Conservation (phyloP, 164 flowering plant genomes). For the Tetracentron sinense region DNA sequence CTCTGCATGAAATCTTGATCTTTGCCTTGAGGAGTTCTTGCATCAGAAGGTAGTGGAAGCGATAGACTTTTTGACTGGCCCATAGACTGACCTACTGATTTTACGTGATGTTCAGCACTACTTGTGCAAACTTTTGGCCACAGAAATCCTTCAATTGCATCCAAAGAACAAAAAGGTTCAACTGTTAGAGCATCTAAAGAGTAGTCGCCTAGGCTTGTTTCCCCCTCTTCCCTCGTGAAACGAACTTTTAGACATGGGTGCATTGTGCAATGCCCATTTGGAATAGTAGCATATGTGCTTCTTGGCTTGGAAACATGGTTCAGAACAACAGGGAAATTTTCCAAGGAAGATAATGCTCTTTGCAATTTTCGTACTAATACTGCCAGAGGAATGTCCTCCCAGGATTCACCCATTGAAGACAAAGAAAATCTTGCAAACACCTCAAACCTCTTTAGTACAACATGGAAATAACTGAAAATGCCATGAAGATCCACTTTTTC, state of each 20-base stretch:
- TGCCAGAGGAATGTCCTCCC: constrained; percentile 36
- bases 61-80: constrained; percentile 13
- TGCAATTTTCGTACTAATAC: constrained; percentile 53
- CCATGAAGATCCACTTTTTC: constrained; percentile 16
- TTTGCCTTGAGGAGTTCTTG: constrained; percentile 21
- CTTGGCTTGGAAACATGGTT: constrained; percentile 38
- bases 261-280: constrained; percentile 34
- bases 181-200: constrained; percentile 45
- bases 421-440: constrained; percentile 50
- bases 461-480: constrained; percentile 7
- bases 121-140: constrained; percentile 48
- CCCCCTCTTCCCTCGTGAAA: constrained; percentile 65
- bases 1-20: constrained; percentile 19
- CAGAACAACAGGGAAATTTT: constrained; percentile 64
- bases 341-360: constrained; percentile 66
- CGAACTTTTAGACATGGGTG: constrained; percentile 67
- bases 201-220: constrained; percentile 41
- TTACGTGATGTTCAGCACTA: constrained; percentile 11
- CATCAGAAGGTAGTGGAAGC: constrained; percentile 15
- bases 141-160: constrained; percentile 63
- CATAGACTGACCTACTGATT: constrained; percentile 14
- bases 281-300: constrained; percentile 58
- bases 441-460: constrained; percentile 56
- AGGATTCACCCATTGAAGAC: constrained; percentile 20
- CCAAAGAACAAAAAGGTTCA: constrained; percentile 65